Base-by-base conservation (phyloP, 768 basidiomycete species). In the Mycena polygramma region DNA sequence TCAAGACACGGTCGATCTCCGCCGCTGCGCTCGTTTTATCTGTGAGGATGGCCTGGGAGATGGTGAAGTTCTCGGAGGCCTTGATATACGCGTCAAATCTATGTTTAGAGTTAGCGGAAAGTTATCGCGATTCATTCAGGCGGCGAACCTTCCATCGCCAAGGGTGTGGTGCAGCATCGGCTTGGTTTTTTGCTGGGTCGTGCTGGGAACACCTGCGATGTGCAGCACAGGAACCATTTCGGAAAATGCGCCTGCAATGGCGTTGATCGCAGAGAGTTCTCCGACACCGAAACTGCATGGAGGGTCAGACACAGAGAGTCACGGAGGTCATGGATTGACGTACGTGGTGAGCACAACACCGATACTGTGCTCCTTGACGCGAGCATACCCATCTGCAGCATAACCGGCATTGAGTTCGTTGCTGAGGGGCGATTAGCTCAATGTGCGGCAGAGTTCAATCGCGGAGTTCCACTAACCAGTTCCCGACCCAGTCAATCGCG, bases 191-290 rank as follows among this genome's bases (percentile, higher is more conserved):
- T 95, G 92, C 73, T 96, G 90, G 15, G 80, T 74, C 6, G 92
- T 94, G 74, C 88, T 91, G 1, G 96, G 95, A 0, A 89, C 89
- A 51, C 96, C 96, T 37, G 92, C 96, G 60, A 98, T 87, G 75
- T 97, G 96, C 15, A 98, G 83, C 2, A 97, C 87, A 11, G 96
- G 96, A 6, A 98, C 91, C 84, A 94, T 93, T 79, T 98, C 96
- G 51, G 95, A 91, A 77, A 91, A 91, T 19, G 92, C 92, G 75
- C 92, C 92, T 36, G 92, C 94, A 70, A 96, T 89, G 49, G 94
- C 93, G 74, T 95, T 94, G 43, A 93, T 90, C 6, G 96, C 95
- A 48, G 92, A 93, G 52, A 97, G 82, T 78, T 98, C 96, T 19
- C 96, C 96, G n/a, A 98, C 96, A 63, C 96, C 96, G 73, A 96